Base-by-base conservation (phyloP, 768 basidiomycete genomes). In the Lactarius indigo region DNA sequence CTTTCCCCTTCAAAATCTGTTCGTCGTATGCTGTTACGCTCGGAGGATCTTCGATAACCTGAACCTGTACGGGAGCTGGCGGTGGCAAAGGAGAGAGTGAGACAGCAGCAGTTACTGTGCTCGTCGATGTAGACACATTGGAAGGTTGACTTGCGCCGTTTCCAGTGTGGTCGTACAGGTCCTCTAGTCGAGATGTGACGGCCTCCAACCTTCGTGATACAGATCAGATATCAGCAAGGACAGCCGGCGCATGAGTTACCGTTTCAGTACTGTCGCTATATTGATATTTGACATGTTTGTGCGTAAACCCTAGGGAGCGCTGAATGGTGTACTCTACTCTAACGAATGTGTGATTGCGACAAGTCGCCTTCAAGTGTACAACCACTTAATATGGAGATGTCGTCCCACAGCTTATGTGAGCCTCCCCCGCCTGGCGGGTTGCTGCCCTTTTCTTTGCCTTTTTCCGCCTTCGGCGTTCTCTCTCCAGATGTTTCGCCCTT, bases 171-270 rank as follows among this genome's bases (percentile, higher is more conserved):
- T 71, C 80, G 42, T 90, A 89, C 67, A 94, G 81, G 74, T 99
- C 97, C 77, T 99, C 97, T 41, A 99, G 85, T 39, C 97, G 87
- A 54, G 91, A 92, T 7, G 94, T 95, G 10, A 94, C 92, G 30
- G 97, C 97, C 82, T 96, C 91, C 59, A 94, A 85, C 70, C 95
- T 95, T 65, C 15, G 55, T 42, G 47, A 47, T 37, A 52, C 39
- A 26, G n/a, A 57, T 63, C 26, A 62, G 60, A 50, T 54, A 57
- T 47, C 10, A 55, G 58, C 5, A 55, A 66, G 26, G 30, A 10
- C 17, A 20, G 17, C 26, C 9, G 30, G 35, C 41, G 26, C 33
- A 31, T 26, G 44, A 35, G 20, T 63, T 60, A 68, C 70, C 69
- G 60, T 62, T 71, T 71, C 44, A 71, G 37, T 23, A 71, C 68